Evolutionary conservation across 768 basidiomycete genomes (phyloP).

Genomic region (Tylopilus subfusipes): DNA sequence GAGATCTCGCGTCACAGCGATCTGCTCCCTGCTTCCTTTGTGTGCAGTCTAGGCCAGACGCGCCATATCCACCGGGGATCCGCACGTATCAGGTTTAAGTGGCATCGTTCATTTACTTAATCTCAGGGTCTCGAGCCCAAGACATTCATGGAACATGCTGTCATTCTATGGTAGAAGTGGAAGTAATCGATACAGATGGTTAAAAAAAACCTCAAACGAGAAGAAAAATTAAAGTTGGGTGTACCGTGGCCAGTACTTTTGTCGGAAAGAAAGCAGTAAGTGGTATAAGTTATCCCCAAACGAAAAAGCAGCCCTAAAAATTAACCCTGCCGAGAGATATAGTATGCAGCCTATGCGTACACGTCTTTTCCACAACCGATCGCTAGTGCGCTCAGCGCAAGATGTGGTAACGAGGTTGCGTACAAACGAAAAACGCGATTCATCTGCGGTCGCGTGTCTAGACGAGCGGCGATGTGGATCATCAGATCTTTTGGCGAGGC

Average conservation of each 20-base stretch:
- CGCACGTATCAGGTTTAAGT: slow-evolving; percentile 5
- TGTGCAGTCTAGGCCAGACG: not conserved
- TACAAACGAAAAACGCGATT: slow-evolving; percentile 6
- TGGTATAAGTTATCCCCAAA: slow-evolving; percentile 30
- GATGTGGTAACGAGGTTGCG: slow-evolving; percentile 9
- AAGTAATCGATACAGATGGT: slow-evolving; percentile 16
- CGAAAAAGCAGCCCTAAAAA: slow-evolving; percentile 11
- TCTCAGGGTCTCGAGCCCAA: slow-evolving; percentile 8
- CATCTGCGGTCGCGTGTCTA: slow-evolving; percentile 32
- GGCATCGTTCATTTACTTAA: slow-evolving; percentile 12
- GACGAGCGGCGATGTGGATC: slow-evolving; percentile 6
- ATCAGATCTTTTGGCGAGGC: slow-evolving; percentile 9
- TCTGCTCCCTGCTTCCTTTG: slow-evolving; percentile 1
- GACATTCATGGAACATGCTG: not conserved
- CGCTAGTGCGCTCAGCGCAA: slow-evolving; percentile 21
- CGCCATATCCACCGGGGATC: slow-evolving; percentile 1
- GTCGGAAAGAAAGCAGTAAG: slow-evolving; percentile 7
- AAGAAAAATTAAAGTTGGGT: slow-evolving; percentile 7
- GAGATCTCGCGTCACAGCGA: slow-evolving; percentile 23
- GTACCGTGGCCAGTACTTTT: slow-evolving; percentile 26
- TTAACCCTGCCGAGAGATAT: slow-evolving; percentile 25
- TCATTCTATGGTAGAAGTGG: slow-evolving; percentile 8
- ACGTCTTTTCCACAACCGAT: slow-evolving; percentile 14
- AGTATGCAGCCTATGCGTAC: slow-evolving; percentile 15
- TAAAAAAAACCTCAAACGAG: not conserved